Percentiles rank a stretch among this genome's conserved stretches.
phyloP scores from a whole-genome alignment of 2,329 filamentous ascomycete species.

The Phyllosticta ampelicida region DNA sequence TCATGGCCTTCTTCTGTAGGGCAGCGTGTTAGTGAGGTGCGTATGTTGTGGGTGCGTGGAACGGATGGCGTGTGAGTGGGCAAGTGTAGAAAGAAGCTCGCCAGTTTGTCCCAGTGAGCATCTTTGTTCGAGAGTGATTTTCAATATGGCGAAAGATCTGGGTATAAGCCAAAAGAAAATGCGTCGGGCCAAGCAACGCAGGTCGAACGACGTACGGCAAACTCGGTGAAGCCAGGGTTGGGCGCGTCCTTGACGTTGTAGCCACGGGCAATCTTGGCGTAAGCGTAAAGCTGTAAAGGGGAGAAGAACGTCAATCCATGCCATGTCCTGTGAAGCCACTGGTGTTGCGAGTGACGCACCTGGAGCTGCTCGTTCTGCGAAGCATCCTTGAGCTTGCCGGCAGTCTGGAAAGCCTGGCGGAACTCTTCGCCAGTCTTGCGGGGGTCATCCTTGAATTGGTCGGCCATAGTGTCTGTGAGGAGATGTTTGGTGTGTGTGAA shows the following conservation, averaged over 20 bases:
- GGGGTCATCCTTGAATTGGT: neutral
- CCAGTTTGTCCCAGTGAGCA: neutral
- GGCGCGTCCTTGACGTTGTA: conserved; percentile 31
- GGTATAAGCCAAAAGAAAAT: neutral
- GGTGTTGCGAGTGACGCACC: neutral
- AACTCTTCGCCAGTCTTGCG: neutral
- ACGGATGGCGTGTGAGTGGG: neutral
- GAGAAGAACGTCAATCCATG: neutral
- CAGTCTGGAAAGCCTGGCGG: neutral
- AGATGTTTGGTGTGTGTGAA: neutral
- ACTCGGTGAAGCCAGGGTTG: conserved; percentile 57
- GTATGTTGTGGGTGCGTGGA: neutral
- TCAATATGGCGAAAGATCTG: neutral
- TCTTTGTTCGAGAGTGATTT: too few relatives aligned
- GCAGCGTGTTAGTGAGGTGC: neutral
- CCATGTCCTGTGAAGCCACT: neutral
- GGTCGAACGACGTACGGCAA: conserved; percentile 44
- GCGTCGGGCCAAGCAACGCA: neutral
- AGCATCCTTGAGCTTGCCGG: neutral
- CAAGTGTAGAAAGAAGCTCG: neutral
- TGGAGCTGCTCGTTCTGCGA: neutral
- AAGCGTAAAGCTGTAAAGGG: conserved; percentile 40
- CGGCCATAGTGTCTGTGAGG: neutral
- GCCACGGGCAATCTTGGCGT: conserved; percentile 33
- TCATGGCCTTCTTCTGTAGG: conserved; percentile 67